Base-by-base conservation (phyloP, 2,329 filamentous ascomycete genomes). In the Coniochaeta pulveracea region DNA sequence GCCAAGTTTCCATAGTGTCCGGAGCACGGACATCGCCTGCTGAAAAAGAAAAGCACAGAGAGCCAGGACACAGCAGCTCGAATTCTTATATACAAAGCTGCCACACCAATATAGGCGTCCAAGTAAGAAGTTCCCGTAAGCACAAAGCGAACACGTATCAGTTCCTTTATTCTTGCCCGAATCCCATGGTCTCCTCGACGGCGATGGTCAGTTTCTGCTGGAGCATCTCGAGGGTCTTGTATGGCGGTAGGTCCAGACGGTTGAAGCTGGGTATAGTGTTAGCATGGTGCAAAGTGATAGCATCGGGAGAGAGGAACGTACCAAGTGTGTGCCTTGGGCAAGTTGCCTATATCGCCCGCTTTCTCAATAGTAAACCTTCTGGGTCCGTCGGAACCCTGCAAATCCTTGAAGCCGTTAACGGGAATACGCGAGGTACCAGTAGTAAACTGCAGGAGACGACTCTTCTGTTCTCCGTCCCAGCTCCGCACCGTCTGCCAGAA, bases 391-490 rank as follows among this genome's bases (percentile, higher is more conserved):
- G 86, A 94, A 25, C 91, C 91, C 58, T 98, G 91, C 33, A 98
- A 66, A 67, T 98, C 91, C 64, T 98, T 98, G 73, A 98, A 98
- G 6, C 91, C 91, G 57, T 98, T 98, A 61, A 98, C 91, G 1
- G 91, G 91, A 45, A 98, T 98, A 63, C 91, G 81, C 32, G 86
- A 94, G 10, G 91, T 98, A 57, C 91, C 91, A 7, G 91, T 98
- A 1, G 91, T 91, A 55, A 98, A 98, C 58, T 98, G 91, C 48
- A 98, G 62, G 41, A 98, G 69, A 51, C 91, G 80, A 34, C 85
- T 94, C 66, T 98, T 98, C 60, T 98, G 91, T 59, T 98, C 91
- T 18, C 91, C 86, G 55, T 98, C 91, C 91, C 91, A 98, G 40
- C 76, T 85, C 44, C 89, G 80, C 43, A 98, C 91, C 40, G 83